Evolutionary conservation across 2,329 filamentous ascomycete genomes (phyloP), one percentile per base, ranked within the genome.

Genomic region (Pestalotiopsis fici): DNA sequence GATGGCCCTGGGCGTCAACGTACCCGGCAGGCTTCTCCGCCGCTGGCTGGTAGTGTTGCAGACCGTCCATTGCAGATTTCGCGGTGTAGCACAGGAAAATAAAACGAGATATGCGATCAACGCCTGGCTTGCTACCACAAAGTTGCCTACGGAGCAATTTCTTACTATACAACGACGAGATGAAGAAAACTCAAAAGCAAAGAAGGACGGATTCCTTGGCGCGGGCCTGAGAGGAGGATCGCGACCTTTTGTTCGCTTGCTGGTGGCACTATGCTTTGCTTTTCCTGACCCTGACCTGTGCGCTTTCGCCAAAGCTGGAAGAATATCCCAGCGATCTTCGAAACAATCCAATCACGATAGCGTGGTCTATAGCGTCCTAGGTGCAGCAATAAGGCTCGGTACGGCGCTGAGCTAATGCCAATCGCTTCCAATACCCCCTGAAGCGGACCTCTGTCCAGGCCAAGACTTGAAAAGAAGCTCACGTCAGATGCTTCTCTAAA

Each of bases 11-110:
- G 37, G 56, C 50, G 35, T 65, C 63, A n/a, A 59, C 63, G 27
- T 57, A 65, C 21, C 54, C 63, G 11, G 50, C 15, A 12, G 39
- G 25, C 35, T 65, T 65, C 63, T 65, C 63, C n/a, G 59, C 50
- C 13, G 39, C 39, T n/a, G 50, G 28, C 4, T 54, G 50, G 23
- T 27, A 35, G n/a, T 59, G 50, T 21, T 59, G 50, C 23, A 59
- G 63, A 21, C 31, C 28, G 18, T 65, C 63, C 63, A 65, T 65
- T 25, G 31, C 13, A 27, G 27, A 12, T 50, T 9, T n/a, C n/a
- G 21, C 21, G 18, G 43, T 7, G 11, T 23, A 9, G 18, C n/a
- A 23, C 18, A 23, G n/a, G 25, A 47, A 23, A 12, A 15, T 56
- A 54, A 25, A 35, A 25, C 61, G 12, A 5, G 47, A 18, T 21